Evolutionary conservation across 352 stramenopile genomes (phyloP), one percentile per base, ranked within the genome.

Genomic region (Phytopythium kandeliae): DNA sequence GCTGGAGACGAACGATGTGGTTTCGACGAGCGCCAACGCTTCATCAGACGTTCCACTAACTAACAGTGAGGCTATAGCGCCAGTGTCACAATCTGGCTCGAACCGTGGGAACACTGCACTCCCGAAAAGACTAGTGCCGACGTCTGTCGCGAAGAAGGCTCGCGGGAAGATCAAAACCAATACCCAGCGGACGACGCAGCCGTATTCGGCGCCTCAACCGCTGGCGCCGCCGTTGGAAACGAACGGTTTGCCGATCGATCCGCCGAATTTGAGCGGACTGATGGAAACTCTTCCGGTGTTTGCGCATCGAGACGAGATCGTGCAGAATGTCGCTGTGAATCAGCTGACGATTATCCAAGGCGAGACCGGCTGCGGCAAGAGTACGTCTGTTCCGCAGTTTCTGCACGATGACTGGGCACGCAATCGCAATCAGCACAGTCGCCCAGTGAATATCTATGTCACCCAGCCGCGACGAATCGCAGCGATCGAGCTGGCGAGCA

Each of bases 291-390:
- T 97, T 17, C 91, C 91, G 0, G 90, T 97, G 22, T 96, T 92
- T 62, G 63, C 71, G 25, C 86, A 97, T 61, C 70, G 78, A 17
- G 71, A 96, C 17, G 65, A 93, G 44, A 97, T 97, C 57, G 24
- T 97, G 17, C 49, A 82, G 28, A 92, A 92, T 30, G 75, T 97
- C 12, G 54, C 44, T 3, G 62, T 62, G 13, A 91, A 97, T 50
- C 83, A 91, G 49, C 71, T 97, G 3, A 97, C 89, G 9, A 95
- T 97, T 41, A 96, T 97, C 38, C 86, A 96, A 65, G 91, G 89
- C 3, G 91, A 97, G 54, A 97, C 87, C 26, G 96, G 96, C 6
- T 99, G 96, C 62, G 97, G 97, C n/a, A 99, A 99, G 69, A 96
- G 76, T 54, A 97, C 86, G 9, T 86, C 92, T 8, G 85, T 99